Percentiles rank a stretch among this genome's conserved stretches.
These are phyloP conservation scores for Yarrowia porcina DNA, from an alignment of 805 yeast genomes.

Conservation along the genomic window DNA sequence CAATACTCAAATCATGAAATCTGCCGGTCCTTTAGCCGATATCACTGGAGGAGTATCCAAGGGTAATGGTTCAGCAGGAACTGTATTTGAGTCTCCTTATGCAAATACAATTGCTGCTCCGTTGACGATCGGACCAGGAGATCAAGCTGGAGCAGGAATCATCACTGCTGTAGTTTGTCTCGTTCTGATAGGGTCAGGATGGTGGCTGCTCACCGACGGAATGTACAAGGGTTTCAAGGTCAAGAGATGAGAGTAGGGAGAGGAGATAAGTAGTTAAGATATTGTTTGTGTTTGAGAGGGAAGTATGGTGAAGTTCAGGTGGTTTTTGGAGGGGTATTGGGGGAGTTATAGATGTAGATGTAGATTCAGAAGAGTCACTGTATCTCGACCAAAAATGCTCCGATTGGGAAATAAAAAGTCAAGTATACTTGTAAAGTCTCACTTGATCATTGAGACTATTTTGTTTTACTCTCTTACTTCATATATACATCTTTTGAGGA, in stretches of 20 bases:
- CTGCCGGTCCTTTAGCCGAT: conserved; percentile 57
- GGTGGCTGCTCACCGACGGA: conserved; percentile 29
- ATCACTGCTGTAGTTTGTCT: conserved; percentile 31
- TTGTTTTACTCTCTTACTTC: too few species aligned
- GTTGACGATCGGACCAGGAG: conserved; percentile 28
- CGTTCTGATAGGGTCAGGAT: conserved; percentile 27
- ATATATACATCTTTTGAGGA: too few species aligned
- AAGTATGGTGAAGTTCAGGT: background rate
- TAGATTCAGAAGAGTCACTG: too few species aligned
- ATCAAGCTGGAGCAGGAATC: conserved; percentile 33
- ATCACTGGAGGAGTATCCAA: conserved; percentile 64
- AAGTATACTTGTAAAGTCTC: too few species aligned
- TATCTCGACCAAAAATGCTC: too few species aligned
- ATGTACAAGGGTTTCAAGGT: background rate
- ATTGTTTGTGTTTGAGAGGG: background rate
- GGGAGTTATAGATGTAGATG: too few species aligned
- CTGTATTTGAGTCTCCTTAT: background rate
- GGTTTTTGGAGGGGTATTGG: too few species aligned
- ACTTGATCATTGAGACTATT: too few species aligned
- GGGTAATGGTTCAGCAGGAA: conserved; percentile 69
- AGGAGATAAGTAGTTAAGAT: background rate
- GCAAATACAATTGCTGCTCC: conserved; percentile 6
- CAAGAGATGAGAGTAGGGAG: background rate
- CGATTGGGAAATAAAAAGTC: too few species aligned
- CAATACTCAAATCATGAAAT: conserved; percentile 40